A percentile compares a stretch with the other conserved stretches of the same genome.
These are phyloP conservation scores for Aspergillus luchuensis DNA, from an alignment of 2,329 filamentous ascomycete species.

Conservation along the genomic window DNA sequence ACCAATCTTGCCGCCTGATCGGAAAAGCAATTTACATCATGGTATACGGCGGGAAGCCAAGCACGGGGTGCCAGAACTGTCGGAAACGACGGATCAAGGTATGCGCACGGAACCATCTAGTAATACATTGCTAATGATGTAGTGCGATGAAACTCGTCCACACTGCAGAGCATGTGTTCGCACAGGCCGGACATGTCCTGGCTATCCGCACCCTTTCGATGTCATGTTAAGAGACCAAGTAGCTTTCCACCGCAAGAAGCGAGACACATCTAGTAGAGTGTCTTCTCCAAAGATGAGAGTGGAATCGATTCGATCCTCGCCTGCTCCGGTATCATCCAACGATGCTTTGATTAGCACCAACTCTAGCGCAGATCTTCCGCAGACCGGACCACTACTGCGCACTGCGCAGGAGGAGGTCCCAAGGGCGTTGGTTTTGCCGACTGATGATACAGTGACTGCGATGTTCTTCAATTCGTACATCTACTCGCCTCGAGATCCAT, in stretches of 20 bases:
- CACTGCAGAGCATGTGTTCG: conserved; percentile 32
- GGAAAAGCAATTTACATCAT: conserved; percentile 14
- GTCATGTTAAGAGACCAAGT: conserved; percentile 30
- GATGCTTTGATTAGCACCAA: not conserved
- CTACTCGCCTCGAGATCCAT: conserved; percentile 29
- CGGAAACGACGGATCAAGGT: conserved; percentile 35
- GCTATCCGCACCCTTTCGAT: conserved; percentile 34
- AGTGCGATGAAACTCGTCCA: conserved; percentile 37
- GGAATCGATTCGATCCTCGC: not conserved
- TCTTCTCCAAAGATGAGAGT: not conserved
- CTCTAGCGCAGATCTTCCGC: not conserved
- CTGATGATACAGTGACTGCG: conserved; percentile 31
- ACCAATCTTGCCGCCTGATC: not conserved
- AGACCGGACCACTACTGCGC: not conserved
- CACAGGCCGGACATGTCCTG: conserved; percentile 31
- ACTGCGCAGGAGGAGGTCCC: conserved; percentile 9
- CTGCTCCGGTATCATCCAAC: not conserved
- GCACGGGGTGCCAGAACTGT: conserved; percentile 32
- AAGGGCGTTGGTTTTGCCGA: conserved; percentile 20
- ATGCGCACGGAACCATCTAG: not conserved
- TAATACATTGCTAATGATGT: not conserved
- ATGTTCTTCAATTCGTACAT: conserved; percentile 35
- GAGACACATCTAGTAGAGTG: not conserved
- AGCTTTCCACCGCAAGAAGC: conserved; percentile 23
- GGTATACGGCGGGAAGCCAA: conserved; percentile 33